Conservation (phyloP, 805 yeast genomes). For the Blastobotrys chiropterorum region DNA sequence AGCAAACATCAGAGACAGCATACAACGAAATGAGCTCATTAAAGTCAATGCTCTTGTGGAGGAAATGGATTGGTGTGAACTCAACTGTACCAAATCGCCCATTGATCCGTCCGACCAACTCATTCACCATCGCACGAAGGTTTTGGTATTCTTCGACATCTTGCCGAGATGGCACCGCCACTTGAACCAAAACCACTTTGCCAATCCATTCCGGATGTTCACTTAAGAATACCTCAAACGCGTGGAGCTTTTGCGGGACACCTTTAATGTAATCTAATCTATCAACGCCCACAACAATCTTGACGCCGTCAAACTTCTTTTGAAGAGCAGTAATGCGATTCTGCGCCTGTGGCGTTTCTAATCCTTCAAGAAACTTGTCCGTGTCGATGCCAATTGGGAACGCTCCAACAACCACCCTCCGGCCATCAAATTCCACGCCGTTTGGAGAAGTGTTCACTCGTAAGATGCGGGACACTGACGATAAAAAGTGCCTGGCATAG, state of each 20-base stretch:
- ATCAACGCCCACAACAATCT: constrained; percentile 94
- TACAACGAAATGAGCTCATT: constrained; percentile 88
- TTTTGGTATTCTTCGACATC: constrained; percentile 98
- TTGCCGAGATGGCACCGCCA: constrained; percentile 96
- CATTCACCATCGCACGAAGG: constrained; percentile 88
- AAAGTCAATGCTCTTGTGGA: constrained; percentile 88
- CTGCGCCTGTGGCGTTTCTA: constrained; percentile 56
- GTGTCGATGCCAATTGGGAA: constrained; percentile 99
- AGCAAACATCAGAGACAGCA: constrained; percentile 79
- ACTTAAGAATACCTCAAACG: constrained; percentile 83
- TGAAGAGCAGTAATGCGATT: constrained; percentile 58
- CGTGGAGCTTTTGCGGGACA: constrained; percentile 94
- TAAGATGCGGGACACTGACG: constrained; percentile 79
- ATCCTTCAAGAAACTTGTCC: constrained; percentile 78
- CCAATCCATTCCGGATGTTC: constrained; percentile 99
- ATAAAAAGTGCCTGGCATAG: constrained; percentile 91
- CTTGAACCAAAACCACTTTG: constrained; percentile 89
- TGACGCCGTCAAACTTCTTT: constrained; percentile 64
- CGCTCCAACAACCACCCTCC: constrained; percentile 84
- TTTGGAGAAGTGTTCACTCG: constrained; percentile 82
- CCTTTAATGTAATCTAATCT: constrained; percentile 96
- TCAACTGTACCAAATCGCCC: constrained; percentile 96
- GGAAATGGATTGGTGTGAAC: constrained; percentile 93
- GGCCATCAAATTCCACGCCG: constrained; percentile 72
- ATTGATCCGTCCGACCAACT: constrained; percentile 91